A percentile compares a stretch with the other conserved stretches of the same genome.
Conservation (phyloP, 495 filamentous ascomycete species). For the Jackrogersella minutella region DNA sequence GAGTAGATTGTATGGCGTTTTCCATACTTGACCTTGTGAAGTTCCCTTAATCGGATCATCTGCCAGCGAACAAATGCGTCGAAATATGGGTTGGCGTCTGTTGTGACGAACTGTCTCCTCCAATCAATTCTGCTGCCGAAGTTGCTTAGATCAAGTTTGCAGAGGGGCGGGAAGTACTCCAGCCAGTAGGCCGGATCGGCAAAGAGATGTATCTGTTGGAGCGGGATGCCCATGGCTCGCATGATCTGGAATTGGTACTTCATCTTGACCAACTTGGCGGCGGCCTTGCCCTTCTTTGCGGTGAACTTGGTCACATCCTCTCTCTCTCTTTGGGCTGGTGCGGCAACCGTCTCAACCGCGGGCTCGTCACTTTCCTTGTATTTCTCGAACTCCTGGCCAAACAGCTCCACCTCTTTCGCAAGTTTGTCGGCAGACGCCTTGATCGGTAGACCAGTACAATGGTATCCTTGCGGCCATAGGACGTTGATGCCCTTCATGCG, state of each 20-base stretch:
- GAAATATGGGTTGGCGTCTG: conserved; percentile 96
- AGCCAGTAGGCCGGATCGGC: conserved; percentile 90
- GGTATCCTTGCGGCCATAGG: conserved; percentile 91
- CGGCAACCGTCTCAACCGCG: conserved; percentile 24
- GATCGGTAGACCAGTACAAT: conserved; percentile 98
- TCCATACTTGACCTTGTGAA: conserved; percentile 93
- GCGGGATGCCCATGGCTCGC: conserved; percentile 82
- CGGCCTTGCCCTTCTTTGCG: conserved; percentile 93
- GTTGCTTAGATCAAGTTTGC: conserved; percentile 80
- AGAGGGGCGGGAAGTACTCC: conserved; percentile 83
- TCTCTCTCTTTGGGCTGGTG: conserved; percentile 44
- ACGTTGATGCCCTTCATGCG: conserved; percentile 88
- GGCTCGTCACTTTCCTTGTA: conserved; percentile 68
- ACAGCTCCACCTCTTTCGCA: conserved; percentile 83
- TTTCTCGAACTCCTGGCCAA: conserved; percentile 84
- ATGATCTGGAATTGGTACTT: conserved; percentile 65
- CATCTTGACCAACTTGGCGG: conserved; percentile 87
- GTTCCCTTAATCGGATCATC: conserved; percentile 90
- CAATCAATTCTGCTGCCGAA: conserved; percentile 91
- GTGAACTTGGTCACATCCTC: conserved; percentile 90
- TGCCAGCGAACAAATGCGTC: conserved; percentile 97
- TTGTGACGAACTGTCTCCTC: conserved; percentile 90
- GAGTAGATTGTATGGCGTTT: conserved; percentile 95
- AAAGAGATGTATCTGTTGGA: conserved; percentile 89
- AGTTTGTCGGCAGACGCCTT: conserved; percentile 98